phyloP scores from a whole-genome alignment of 2,329 filamentous ascomycete genomes.

The Thielaviopsis populi region DNA sequence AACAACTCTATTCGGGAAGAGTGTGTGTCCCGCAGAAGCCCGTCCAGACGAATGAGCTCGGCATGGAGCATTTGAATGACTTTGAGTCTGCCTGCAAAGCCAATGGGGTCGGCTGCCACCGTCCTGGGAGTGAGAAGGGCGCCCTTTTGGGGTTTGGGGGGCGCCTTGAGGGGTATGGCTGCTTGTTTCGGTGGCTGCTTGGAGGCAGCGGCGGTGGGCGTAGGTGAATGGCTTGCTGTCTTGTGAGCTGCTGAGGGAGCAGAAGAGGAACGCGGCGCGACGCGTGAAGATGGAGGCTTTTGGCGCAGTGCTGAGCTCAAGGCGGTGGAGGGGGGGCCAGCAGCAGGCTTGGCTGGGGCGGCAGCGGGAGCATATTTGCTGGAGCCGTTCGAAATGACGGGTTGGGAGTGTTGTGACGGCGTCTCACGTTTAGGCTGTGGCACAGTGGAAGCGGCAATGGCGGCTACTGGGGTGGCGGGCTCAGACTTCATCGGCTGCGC shows the following conservation, averaged over 20 bases:
- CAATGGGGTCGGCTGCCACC: conserved; percentile 2
- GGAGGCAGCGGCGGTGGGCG: neutral
- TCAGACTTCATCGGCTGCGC: neutral
- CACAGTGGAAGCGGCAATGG: neutral
- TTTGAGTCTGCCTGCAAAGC: conserved; percentile 11
- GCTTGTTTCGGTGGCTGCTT: neutral
- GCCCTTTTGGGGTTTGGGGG: conserved; percentile 4
- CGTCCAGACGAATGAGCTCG: conserved; percentile 12
- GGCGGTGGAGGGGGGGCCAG: neutral
- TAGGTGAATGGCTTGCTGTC: neutral
- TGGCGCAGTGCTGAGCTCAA: neutral
- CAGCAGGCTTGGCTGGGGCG: neutral
- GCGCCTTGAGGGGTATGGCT: neutral
- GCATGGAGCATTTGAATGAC: conserved; percentile 14
- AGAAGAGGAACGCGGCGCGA: neutral
- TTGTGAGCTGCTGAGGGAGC: neutral
- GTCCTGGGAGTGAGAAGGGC: conserved; percentile 7
- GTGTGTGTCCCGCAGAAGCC: conserved; percentile 8
- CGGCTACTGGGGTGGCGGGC: neutral
- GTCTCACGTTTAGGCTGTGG: neutral
- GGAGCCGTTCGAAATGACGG: neutral
- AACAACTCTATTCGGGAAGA: conserved; percentile 27
- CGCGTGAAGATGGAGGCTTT: neutral
- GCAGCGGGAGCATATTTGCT: neutral
- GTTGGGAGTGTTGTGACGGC: neutral